Conservation (phyloP, 805 yeast genomes). For the Candida saitoana region DNA sequence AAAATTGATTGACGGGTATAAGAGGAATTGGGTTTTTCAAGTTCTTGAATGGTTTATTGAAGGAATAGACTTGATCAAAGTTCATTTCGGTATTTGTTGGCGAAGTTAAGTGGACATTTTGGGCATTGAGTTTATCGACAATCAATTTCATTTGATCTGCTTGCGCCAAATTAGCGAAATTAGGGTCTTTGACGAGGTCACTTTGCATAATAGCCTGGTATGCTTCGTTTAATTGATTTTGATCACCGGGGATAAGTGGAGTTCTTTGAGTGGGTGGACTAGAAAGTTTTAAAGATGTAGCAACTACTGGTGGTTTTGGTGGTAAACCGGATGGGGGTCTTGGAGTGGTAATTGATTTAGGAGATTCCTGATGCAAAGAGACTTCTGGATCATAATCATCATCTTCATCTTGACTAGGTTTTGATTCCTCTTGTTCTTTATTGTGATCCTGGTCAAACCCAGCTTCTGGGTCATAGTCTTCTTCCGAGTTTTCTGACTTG, state of each 20-base stretch:
- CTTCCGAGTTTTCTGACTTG: conserved; percentile 8
- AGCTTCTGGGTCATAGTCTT: conserved; percentile 10
- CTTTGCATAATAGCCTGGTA: conserved; percentile 35
- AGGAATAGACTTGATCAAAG: conserved; percentile 45
- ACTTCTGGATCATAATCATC: conserved; percentile 30
- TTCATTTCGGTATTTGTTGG: conserved; percentile 15
- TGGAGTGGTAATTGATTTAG: background rate
- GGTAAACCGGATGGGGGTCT: conserved; percentile 19
- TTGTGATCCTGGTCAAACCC: conserved; percentile 1
- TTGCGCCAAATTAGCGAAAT: conserved; percentile 34
- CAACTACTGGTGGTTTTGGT: conserved; percentile 26
- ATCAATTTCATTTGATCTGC: conserved; percentile 29
- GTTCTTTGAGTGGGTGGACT: conserved; percentile 2
- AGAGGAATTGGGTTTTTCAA: conserved; percentile 29
- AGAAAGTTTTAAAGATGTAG: conserved; percentile 4
- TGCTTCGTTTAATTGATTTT: conserved; percentile 24
- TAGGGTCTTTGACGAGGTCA: conserved; percentile 30
- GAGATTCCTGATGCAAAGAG: conserved; percentile 8
- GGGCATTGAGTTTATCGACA: conserved; percentile 35
- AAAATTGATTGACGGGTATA: conserved; percentile 40
- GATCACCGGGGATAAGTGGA: conserved; percentile 10
- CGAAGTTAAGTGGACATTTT: conserved; percentile 24
- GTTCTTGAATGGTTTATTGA: conserved; percentile 30
- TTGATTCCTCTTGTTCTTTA: no score
- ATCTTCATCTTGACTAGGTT: no score